Conservation (phyloP, 225 moss, liverwort and hornwort species). For the Polytrichum formosum region DNA sequence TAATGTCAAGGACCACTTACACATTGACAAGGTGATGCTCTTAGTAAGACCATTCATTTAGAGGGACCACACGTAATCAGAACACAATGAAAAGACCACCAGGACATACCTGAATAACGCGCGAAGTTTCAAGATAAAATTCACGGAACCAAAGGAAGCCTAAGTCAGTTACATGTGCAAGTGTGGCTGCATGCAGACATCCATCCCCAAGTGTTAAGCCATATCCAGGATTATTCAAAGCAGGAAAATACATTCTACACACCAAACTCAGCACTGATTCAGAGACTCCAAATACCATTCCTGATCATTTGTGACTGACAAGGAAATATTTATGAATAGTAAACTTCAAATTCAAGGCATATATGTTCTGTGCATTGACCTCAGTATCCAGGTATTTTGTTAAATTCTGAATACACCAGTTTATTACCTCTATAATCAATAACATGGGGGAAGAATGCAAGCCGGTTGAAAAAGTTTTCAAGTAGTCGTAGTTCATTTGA, state of each 20-base stretch:
- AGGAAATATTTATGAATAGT: too few relatives aligned
- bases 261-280: too few relatives aligned
- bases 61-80: background rate
- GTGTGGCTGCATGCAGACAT: constrained; percentile 65
- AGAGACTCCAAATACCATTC: too few relatives aligned
- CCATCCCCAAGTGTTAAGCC: background rate
- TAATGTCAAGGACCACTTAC: too few relatives aligned
- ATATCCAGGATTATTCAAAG: too few relatives aligned
- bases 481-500: constrained; percentile 69
- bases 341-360: too few relatives aligned
- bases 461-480: constrained; percentile 84
- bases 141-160: constrained; percentile 98
- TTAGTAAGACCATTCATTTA: background rate
- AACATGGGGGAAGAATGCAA: constrained; percentile 84
- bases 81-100: background rate
- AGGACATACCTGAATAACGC: constrained; percentile 83
- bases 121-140: constrained; percentile 95
- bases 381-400: too few relatives aligned
- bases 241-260: too few relatives aligned
- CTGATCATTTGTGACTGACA: too few relatives aligned
- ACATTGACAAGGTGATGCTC: too few relatives aligned
- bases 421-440: constrained; percentile 84
- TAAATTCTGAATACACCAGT: background rate
- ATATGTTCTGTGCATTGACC: too few relatives aligned
- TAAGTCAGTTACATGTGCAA: constrained; percentile 80